Percentiles rank a stretch among this genome's conserved stretches.
Evolutionary conservation across 805 yeast genomes (phyloP).

Genomic region (Blastobotrys mokoenaii): DNA sequence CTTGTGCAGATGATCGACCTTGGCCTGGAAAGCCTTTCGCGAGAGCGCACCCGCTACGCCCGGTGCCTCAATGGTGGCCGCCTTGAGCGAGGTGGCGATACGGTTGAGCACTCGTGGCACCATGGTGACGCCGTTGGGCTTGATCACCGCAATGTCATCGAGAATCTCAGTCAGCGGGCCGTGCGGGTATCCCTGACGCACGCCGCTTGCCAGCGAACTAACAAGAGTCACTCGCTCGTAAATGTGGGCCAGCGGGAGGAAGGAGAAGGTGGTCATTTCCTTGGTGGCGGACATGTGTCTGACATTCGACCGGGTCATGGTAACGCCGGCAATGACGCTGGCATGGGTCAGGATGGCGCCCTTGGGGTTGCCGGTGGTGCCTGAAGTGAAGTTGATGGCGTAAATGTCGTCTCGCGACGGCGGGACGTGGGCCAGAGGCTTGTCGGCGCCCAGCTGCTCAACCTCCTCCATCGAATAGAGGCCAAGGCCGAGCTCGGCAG

Average conservation of each 20-base stretch:
- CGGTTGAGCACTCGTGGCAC: slow-evolving; percentile 61
- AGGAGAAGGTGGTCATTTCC: slow-evolving; percentile 25
- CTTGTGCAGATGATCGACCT: slow-evolving; percentile 27
- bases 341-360: slow-evolving; percentile 55
- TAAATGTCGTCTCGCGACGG: slow-evolving; percentile 47
- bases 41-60: slow-evolving; percentile 38
- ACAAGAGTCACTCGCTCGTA: slow-evolving; percentile 44
- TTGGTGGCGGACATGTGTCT: slow-evolving; percentile 29
- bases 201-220: slow-evolving; percentile 40
- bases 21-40: slow-evolving; percentile 37
- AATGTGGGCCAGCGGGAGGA: slow-evolving; percentile 52
- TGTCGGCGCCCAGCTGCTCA: slow-evolving; percentile 34
- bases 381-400: slow-evolving; percentile 66
- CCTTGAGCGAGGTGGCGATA: slow-evolving; percentile 53
- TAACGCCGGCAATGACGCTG: slow-evolving; percentile 41
- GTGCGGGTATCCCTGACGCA: slow-evolving; percentile 47
- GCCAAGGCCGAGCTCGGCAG: slow-evolving; percentile 26
- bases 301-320: slow-evolving; percentile 23
- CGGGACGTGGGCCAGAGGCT: slow-evolving; percentile 39
- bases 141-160: slow-evolving; percentile 47
- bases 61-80: slow-evolving; percentile 35
- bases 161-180: slow-evolving; percentile 44
- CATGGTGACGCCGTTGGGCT: slow-evolving; percentile 45
- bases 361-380: slow-evolving; percentile 69
- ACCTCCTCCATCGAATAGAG: slow-evolving; percentile 37